phyloP scores from a whole-genome alignment of 2,329 filamentous ascomycete genomes.

The Myotisia sp. region DNA sequence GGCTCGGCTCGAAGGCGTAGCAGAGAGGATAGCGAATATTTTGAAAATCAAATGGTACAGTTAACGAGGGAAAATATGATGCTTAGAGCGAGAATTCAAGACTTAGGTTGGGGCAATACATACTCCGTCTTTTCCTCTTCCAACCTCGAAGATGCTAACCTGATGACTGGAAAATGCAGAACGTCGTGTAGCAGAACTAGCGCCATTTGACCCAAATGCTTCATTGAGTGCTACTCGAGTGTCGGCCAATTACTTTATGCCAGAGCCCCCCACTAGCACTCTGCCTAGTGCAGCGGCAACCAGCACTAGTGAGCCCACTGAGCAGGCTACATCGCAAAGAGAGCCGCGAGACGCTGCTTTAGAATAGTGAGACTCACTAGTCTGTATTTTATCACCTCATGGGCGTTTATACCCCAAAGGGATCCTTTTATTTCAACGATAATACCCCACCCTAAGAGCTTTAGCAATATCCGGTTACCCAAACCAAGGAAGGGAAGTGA shows the following conservation, averaged over 20 bases:
- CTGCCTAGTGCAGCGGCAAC: not conserved
- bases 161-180: not conserved
- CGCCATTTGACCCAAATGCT: not conserved
- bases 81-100: slow-evolving; percentile 33
- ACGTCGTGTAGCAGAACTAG: slow-evolving; percentile 1
- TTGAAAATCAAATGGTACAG: slow-evolving; percentile 35
- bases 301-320: not conserved
- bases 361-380: no score
- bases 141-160: not conserved
- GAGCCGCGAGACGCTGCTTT: no score
- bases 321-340: no score
- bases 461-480: no score
- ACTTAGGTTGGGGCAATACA: slow-evolving; percentile 26
- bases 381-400: no score
- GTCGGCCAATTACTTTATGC: no score
- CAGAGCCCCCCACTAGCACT: not conserved
- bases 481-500: no score
- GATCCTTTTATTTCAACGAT: no score
- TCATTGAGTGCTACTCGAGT: no score
- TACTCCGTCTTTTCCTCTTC: not conserved
- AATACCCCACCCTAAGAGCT: no score
- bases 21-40: slow-evolving; percentile 34
- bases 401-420: no score
- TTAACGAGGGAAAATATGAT: slow-evolving; percentile 36
- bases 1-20: slow-evolving; percentile 24